These are phyloP conservation scores for Skeletonema potamos DNA, from an alignment of 108 stramenopile species.

Conservation along the genomic window DNA sequence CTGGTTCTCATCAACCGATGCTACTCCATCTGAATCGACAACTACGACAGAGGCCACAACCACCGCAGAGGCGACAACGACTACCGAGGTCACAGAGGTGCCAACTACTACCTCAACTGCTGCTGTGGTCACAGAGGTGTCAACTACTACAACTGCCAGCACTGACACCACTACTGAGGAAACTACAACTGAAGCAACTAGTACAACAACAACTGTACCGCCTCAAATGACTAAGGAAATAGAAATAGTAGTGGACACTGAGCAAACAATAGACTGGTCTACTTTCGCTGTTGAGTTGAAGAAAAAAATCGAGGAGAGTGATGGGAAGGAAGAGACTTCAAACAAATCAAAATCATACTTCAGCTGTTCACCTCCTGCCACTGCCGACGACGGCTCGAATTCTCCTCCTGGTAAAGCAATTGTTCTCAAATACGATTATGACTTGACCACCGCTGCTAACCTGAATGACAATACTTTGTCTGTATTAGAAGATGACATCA, in stretches of 20 bases:
- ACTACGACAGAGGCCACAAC: background rate
- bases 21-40: background rate
- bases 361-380: background rate
- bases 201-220: background rate
- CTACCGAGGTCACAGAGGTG: background rate
- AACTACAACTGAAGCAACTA: background rate
- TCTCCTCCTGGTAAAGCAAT: background rate
- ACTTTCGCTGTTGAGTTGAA: background rate
- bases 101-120: background rate
- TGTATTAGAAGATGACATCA: background rate
- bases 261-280: background rate
- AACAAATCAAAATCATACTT: background rate
- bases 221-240: background rate
- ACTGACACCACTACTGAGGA: too few species aligned
- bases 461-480: background rate
- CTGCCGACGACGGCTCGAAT: background rate
- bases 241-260: background rate
- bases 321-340: background rate
- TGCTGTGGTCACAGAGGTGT: background rate
- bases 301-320: background rate
- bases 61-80: background rate
- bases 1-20: too few species aligned
- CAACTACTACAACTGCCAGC: background rate
- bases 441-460: background rate
- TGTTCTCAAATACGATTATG: slow-evolving; percentile 17